These are phyloP conservation scores for Colletotrichum tabaci DNA, from an alignment of 2,329 filamentous ascomycete genomes.

Conservation along the genomic window DNA sequence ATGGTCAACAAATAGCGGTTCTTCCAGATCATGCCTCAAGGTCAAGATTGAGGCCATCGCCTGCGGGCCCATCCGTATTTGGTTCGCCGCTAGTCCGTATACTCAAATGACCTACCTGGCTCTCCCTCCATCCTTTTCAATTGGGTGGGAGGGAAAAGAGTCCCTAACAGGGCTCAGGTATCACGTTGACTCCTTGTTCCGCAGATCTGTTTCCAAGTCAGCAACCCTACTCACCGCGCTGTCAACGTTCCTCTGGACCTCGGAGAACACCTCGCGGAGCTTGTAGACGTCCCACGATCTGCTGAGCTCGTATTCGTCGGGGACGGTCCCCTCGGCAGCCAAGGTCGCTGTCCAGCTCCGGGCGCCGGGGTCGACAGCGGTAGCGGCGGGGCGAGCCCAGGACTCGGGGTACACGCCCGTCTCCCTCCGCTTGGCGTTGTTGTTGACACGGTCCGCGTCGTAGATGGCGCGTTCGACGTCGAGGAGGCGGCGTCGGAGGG, in stretches of 20 bases:
- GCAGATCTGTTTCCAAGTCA: not conserved
- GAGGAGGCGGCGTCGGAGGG: conserved; percentile 87
- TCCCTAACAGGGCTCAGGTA: too few species aligned
- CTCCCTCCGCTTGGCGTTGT: conserved; percentile 82
- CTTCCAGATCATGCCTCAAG: too few species aligned
- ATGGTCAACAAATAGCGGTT: not conserved
- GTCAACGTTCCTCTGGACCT: not conserved
- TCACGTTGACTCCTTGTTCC: not conserved
- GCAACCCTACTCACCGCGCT: not conserved
- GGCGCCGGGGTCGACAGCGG: not conserved
- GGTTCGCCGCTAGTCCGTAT: not conserved
- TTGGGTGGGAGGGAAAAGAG: too few species aligned
- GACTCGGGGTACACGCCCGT: conserved; percentile 68
- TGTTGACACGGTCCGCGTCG: conserved; percentile 65
- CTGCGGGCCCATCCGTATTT: too few species aligned
- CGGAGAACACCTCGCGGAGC: conserved; percentile 13
- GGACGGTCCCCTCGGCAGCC: not conserved
- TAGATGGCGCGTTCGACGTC: conserved; percentile 50
- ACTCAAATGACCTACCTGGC: too few species aligned
- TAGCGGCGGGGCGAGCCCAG: too few species aligned
- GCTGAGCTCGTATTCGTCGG: not conserved
- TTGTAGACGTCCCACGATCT: not conserved
- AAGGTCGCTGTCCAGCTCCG: not conserved
- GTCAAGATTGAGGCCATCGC: too few species aligned
- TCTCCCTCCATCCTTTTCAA: too few species aligned